These are phyloP conservation scores for Parvularia atlantis DNA, from an alignment of 78 protist genomes.

Conservation along the genomic window DNA sequence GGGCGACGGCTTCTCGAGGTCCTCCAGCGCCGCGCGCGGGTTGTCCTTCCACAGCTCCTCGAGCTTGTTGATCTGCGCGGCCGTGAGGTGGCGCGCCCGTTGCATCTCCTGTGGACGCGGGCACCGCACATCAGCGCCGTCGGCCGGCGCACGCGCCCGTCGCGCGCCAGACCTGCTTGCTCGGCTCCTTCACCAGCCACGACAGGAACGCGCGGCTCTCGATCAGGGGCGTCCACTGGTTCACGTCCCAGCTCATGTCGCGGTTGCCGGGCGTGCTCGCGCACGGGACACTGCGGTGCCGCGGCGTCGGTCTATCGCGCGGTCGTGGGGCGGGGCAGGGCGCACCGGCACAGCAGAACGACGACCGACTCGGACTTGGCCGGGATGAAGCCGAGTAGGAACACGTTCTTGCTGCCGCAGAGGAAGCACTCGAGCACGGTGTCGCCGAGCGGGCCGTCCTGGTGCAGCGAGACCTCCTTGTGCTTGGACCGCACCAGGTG, in stretches of 20 bases:
- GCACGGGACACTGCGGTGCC: not conserved
- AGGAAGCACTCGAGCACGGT: too few species aligned
- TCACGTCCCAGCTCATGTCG: conserved; percentile 70
- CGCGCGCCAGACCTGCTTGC: too few species aligned
- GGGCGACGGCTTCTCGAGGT: conserved; percentile 37
- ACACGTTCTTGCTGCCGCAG: too few species aligned
- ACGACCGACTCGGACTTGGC: conserved; percentile 76
- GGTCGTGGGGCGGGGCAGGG: conserved; percentile 15
- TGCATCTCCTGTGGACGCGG: conserved; percentile 63
- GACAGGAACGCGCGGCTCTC: conserved; percentile 62
- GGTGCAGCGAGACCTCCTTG: too few species aligned
- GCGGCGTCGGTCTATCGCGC: not conserved
- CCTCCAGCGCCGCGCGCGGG: conserved; percentile 43
- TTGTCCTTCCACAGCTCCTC: conserved; percentile 89
- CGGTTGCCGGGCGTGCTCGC: not conserved
- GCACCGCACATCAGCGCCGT: not conserved
- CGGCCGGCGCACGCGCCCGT: not conserved
- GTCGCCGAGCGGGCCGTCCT: too few species aligned
- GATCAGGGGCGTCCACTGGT: conserved; percentile 93
- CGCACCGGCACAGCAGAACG: conserved; percentile 86
- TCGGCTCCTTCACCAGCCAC: conserved; percentile 88
- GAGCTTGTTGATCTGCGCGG: conserved; percentile 59
- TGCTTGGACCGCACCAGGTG: too few species aligned
- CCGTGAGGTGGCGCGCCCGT: conserved; percentile 66
- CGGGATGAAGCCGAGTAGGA: too few species aligned